Conservation (phyloP, 257 asterid species). For the Solanum lignicaule region DNA sequence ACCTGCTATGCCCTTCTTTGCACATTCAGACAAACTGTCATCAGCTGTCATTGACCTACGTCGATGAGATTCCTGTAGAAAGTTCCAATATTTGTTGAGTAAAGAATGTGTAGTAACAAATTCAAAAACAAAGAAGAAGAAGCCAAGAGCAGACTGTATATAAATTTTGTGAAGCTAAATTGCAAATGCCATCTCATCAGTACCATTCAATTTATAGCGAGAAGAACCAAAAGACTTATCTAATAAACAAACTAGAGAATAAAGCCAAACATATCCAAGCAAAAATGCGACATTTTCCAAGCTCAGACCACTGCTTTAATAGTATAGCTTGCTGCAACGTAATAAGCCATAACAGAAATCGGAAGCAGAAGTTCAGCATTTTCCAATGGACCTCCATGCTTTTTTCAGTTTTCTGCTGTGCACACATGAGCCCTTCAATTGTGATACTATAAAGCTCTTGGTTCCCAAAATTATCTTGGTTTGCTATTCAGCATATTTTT, state of each 20-base stretch:
- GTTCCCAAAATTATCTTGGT: background rate
- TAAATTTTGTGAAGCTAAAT: background rate
- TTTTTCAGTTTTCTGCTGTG: background rate
- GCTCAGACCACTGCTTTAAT: background rate
- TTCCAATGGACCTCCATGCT: background rate
- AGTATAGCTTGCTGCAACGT: background rate
- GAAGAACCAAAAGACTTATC: background rate
- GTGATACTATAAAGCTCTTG: background rate
- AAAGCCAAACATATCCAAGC: background rate
- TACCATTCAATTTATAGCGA: background rate
- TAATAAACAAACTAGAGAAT: background rate
- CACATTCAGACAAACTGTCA: conserved; percentile 73
- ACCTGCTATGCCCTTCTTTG: conserved; percentile 84
- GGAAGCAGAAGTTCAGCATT: background rate
- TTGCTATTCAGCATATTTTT: background rate
- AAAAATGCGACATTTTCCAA: background rate
- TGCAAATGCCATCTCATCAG: background rate
- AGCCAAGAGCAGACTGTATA: background rate
- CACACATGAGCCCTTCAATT: background rate
- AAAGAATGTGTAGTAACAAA: background rate
- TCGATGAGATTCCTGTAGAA: conserved; percentile 49
- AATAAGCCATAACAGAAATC: background rate
- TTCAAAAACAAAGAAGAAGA: background rate
- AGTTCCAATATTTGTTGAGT: background rate
- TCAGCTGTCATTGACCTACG: conserved; percentile 55